Percentiles rank a stretch among this genome's conserved stretches.
Evolutionary conservation across 805 yeast species (phyloP).

Genomic region (Nakazawaea molendinolei): DNA sequence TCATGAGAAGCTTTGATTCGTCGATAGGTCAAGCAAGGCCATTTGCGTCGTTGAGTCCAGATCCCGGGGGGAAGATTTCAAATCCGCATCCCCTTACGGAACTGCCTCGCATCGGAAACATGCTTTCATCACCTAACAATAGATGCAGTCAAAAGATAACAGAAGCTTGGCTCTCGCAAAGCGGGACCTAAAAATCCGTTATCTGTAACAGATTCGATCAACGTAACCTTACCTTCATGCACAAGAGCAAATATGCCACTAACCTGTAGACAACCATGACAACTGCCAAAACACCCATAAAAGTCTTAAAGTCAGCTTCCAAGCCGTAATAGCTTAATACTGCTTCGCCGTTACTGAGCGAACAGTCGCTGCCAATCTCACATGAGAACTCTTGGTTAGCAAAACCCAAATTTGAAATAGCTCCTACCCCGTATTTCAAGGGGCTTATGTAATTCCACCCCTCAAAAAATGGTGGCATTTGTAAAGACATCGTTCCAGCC

Average conservation of each 20-base stretch:
- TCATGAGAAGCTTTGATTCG: too few relatives aligned
- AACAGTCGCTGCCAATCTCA: slow-evolving; percentile 30
- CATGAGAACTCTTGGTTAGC: slow-evolving; percentile 42
- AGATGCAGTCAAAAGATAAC: too few relatives aligned
- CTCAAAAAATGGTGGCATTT: slow-evolving; percentile 56
- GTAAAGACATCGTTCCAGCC: slow-evolving; percentile 71
- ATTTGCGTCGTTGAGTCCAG: too few relatives aligned
- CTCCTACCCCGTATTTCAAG: slow-evolving; percentile 53
- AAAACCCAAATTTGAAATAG: slow-evolving; percentile 47
- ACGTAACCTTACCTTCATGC: slow-evolving; percentile 10
- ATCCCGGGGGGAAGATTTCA: too few relatives aligned
- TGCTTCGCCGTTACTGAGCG: slow-evolving; percentile 40
- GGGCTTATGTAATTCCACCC: slow-evolving; percentile 68
- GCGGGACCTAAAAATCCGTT: too few relatives aligned
- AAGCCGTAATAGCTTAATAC: slow-evolving; percentile 43
- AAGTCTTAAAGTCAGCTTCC: slow-evolving; percentile 23
- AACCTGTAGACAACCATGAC: slow-evolving; percentile 29
- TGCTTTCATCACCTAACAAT: too few relatives aligned
- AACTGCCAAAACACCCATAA: slow-evolving; percentile 27
- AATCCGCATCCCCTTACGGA: too few relatives aligned
- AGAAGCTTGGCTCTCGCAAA: too few relatives aligned
- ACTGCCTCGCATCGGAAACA: too few relatives aligned
- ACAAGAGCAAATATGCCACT: slow-evolving; percentile 20
- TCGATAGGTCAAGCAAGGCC: too few relatives aligned
- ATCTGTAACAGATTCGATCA: too few relatives aligned